Percentiles rank a stretch among this genome's conserved stretches.
Evolutionary conservation across 2,329 filamentous ascomycete genomes (phyloP).

Genomic region (Anthostomella pinea): DNA sequence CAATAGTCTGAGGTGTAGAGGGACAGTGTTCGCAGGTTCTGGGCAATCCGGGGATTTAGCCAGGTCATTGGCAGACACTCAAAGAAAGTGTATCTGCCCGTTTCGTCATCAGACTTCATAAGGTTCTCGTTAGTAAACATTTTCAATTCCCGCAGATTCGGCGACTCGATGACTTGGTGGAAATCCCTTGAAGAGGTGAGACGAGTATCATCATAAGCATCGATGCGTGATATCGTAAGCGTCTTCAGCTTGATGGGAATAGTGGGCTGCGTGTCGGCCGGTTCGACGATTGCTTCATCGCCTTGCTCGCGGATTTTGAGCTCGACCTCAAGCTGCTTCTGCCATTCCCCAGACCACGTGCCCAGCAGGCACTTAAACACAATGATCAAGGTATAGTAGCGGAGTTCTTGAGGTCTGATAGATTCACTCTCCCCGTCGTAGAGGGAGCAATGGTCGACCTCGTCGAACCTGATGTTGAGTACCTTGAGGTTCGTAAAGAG

Average conservation of each 20-base stretch:
- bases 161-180: slow-evolving; percentile 1
- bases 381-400: neutral
- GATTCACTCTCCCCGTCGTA: neutral
- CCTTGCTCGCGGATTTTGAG: neutral
- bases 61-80: slow-evolving; percentile 18
- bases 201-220: slow-evolving; percentile 4
- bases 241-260: slow-evolving; percentile 1
- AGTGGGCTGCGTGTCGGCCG: neutral
- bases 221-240: slow-evolving; percentile 8
- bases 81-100: slow-evolving; percentile 19
- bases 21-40: slow-evolving; percentile 35
- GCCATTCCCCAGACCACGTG: slow-evolving; percentile 3
- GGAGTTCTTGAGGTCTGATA: slow-evolving; percentile 1
- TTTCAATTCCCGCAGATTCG: slow-evolving; percentile 5
- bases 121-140: slow-evolving; percentile 5
- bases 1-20: slow-evolving; percentile 37
- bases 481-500: slow-evolving; percentile 1
- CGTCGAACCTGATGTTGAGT: slow-evolving; percentile 3
- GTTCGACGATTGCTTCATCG: neutral
- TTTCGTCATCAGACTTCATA: neutral
- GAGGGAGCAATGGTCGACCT: neutral
- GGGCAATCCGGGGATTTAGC: slow-evolving; percentile 14
- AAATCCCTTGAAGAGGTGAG: slow-evolving; percentile 5
- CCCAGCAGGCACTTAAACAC: slow-evolving; percentile 5
- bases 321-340: neutral